Evolutionary conservation across 495 filamentous ascomycete species (phyloP), one percentile per base, ranked within the genome.

Genomic region (Pyronema omphalodes): DNA sequence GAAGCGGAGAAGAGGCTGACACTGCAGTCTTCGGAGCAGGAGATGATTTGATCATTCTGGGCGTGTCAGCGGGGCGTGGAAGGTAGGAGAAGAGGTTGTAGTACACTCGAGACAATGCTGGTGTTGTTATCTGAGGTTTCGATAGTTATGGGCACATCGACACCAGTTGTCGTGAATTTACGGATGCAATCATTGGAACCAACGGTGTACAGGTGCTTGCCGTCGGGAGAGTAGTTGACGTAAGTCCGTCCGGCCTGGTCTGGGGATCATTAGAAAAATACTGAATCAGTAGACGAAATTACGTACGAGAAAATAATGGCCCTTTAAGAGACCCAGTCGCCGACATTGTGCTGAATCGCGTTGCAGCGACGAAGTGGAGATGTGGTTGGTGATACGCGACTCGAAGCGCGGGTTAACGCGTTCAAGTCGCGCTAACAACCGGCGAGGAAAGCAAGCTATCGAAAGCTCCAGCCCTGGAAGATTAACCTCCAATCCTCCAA

Each of bases 111-210:
- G 43, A 77, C 81, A 44, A 95, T 76, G 40, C 80, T 79, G 12
- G 81, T 72, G 67, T 91, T 87, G 54, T 80, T 78, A 55, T 93
- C 88, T 52, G 80, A 77, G 52, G 81, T 86, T 62, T 98, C 91
- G 34, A 98, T 80, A 36, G 84, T 93, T 52, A 74, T 77, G 9
- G 91, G 91, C 62, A 95, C 91, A 47, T 85, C 88, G 70, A 93
- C 86, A 15, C 81, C 85, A 40, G 84, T 88, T 12, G 86, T 88
- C 48, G 81, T 83, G 72, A 89, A 98, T 47, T 95, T 77, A 33
- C 91, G 83, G 60, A 93, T 84, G 14, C 82, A 81, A 61, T 88
- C 85, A 68, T 96, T 94, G 36, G 83, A 82, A 37, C 91, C 91
- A 51, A 81, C 86, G 9, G 91, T 98, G 56, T 96, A 74, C 9